Base-by-base conservation (phyloP, 345 rosid genomes). In the Microthlaspi erraticum region DNA sequence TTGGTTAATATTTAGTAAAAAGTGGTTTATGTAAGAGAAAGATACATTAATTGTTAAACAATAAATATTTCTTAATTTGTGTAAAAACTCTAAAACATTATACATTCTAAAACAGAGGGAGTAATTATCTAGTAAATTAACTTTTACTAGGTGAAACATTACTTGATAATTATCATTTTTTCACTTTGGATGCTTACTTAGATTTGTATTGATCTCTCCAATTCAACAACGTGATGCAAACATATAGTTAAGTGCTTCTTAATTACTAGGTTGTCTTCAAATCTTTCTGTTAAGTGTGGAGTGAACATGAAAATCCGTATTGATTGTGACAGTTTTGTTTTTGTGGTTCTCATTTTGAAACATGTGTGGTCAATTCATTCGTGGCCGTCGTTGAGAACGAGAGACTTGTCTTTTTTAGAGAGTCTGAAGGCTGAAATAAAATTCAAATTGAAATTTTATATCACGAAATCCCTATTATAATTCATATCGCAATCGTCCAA, bases 391-490 rank as follows among this genome's bases (percentile, higher is more conserved):
- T 56, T 64, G 57, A 14, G 26, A 42, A 43, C n/a, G 0, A 55
- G 0, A 55, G 70, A 11, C 16, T 73, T 56, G 2, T 56, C 17
- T 7, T 53, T 44, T 45, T 10, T 3, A 33, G 31, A 17, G 39
- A 38, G 38, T 19, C 10, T 2, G 17, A 3, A 38, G 38, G n/a
- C 10, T 2, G 17, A 3, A 58, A 46, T 5, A 56, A 59, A 57
- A 73, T 13, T 65, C 72, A 73, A 73, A 65, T 39, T 39, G 54
- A 66, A 66, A 12, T 73, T 73, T 29, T 66, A 31, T 48, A 18
- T 65, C 61, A 57, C 44, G 71, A 64, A 64, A 37, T 5, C 42
- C 65, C 34, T n/a, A 64, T 6, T 26, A 5, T 36, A 23, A 23
- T 23, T 23, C 3, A 42, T 5, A 33, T 68, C 29, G 37, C 44